These are phyloP conservation scores for Auricularia sp. DNA, from an alignment of 768 basidiomycete genomes.

Conservation along the genomic window DNA sequence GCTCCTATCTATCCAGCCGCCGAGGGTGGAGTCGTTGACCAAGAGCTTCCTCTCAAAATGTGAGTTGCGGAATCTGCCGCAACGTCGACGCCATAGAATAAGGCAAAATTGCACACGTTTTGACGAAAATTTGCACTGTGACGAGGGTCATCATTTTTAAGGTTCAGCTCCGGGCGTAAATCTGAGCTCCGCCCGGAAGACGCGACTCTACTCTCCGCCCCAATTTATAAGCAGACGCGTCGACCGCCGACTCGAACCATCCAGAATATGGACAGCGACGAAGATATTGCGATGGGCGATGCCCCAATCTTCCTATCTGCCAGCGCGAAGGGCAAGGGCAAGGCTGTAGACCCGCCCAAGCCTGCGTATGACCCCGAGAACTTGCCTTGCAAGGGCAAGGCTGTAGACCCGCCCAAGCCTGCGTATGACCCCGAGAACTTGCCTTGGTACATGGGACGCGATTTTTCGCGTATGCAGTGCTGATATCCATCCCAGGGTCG, in stretches of 20 bases:
- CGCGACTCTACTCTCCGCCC: not conserved
- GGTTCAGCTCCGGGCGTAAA: not conserved
- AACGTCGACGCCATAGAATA: not conserved
- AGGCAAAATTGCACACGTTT: no score
- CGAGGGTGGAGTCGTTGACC: slow-evolving; percentile 90
- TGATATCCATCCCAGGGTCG: slow-evolving; percentile 56
- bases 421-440: slow-evolving; percentile 51
- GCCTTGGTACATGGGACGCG: slow-evolving; percentile 57
- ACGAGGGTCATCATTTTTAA: no score
- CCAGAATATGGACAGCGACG: slow-evolving; percentile 46
- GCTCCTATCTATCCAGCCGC: slow-evolving; percentile 85
- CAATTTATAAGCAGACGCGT: not conserved
- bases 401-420: slow-evolving; percentile 30
- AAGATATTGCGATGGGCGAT: slow-evolving; percentile 45
- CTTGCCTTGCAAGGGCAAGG: slow-evolving; percentile 79
- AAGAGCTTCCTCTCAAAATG: slow-evolving; percentile 28
- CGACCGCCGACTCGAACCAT: not conserved
- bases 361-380: slow-evolving; percentile 45
- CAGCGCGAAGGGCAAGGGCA: slow-evolving; percentile 63
- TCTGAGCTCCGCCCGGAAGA: not conserved
- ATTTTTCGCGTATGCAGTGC: not conserved
- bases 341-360: slow-evolving; percentile 35
- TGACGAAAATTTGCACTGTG: no score
- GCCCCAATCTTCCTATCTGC: slow-evolving; percentile 18
- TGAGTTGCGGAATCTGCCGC: not conserved